Evolutionary conservation across 768 basidiomycete genomes (phyloP).

Genomic region (Gymnopilus dilepis): DNA sequence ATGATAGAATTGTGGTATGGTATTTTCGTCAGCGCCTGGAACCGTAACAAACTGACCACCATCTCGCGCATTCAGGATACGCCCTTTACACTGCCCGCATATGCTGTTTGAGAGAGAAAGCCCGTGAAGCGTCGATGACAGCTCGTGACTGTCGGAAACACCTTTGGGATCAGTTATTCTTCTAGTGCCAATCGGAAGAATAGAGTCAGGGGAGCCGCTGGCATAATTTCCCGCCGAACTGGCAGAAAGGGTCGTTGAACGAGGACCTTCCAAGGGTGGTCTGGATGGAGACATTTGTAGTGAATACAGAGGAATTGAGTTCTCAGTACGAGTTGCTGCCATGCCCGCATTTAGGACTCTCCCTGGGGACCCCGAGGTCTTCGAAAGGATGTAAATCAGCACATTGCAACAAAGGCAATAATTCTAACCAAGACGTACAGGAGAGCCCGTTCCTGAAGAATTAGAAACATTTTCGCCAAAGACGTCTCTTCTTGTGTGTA

Average conservation of each 20-base stretch:
- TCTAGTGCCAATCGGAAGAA: background rate
- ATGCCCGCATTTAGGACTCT: background rate
- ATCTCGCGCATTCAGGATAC: constrained; percentile 60
- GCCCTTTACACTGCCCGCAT: constrained; percentile 65
- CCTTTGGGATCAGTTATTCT: background rate
- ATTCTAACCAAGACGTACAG: background rate
- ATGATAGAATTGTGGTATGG: constrained; percentile 68
- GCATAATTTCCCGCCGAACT: background rate
- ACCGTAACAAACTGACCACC: constrained; percentile 76
- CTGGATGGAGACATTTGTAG: background rate
- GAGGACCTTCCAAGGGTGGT: background rate
- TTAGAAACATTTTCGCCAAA: background rate
- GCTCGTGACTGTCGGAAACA: background rate
- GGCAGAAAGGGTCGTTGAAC: background rate
- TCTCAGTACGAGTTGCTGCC: background rate
- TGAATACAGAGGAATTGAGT: background rate
- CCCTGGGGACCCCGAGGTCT: background rate
- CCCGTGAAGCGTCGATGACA: constrained; percentile 8
- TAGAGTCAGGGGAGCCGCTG: background rate
- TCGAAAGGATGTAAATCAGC: background rate
- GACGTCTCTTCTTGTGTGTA: background rate
- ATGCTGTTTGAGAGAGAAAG: constrained; percentile 42
- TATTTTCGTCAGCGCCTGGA: constrained; percentile 54
- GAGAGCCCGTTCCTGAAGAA: background rate
- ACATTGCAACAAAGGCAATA: background rate